These are phyloP conservation scores for Fraxinus excelsior DNA, from an alignment of 257 asterid genomes.

Conservation along the genomic window DNA sequence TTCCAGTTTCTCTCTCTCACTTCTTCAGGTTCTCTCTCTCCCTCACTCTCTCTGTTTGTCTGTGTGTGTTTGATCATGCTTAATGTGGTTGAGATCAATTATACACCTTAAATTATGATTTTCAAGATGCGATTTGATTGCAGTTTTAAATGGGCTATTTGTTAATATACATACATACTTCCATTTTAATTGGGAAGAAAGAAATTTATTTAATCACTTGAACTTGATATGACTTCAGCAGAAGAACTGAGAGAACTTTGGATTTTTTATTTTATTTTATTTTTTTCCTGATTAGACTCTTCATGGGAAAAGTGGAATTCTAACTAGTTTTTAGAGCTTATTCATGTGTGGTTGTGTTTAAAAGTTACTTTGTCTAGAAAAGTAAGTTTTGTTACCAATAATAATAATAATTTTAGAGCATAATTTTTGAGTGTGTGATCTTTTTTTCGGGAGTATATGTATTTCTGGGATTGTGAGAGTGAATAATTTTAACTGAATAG, in stretches of 20 bases:
- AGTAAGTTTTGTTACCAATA: neutral
- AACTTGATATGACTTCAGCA: neutral
- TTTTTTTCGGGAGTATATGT: neutral
- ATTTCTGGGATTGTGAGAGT: neutral
- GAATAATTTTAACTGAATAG: too few species aligned
- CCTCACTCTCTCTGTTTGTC: neutral
- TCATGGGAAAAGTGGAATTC: neutral
- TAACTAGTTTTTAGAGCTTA: neutral
- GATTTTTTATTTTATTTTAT: too few species aligned
- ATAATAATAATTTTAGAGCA: too few species aligned
- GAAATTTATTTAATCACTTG: neutral
- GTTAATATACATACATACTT: neutral
- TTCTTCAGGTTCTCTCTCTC: conserved; percentile 1
- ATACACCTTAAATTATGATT: neutral
- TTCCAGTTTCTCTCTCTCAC: neutral
- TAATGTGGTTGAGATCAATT: neutral
- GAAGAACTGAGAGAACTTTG: neutral
- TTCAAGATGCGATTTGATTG: neutral
- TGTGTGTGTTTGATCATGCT: neutral
- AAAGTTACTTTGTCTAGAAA: neutral
- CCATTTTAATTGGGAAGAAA: neutral
- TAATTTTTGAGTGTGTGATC: too few species aligned
- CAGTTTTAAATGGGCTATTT: neutral
- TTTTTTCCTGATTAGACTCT: neutral
- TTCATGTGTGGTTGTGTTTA: neutral